Evolutionary conservation across 2,329 filamentous ascomycete species (phyloP), one percentile per base, ranked within the genome.

Genomic region (Thermochaetoides dissita): DNA sequence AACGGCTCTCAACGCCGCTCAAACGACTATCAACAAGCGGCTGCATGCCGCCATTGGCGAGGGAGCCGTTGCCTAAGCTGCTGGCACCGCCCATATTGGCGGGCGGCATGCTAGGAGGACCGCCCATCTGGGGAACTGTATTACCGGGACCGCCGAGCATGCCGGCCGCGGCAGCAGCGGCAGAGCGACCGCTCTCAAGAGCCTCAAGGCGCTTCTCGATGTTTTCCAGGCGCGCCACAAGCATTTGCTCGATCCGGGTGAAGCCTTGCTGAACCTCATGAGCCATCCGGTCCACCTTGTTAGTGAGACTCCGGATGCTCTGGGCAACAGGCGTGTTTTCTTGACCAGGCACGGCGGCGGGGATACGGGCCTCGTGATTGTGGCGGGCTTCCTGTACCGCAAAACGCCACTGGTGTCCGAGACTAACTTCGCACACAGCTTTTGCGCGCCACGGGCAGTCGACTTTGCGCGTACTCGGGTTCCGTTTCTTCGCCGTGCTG

Each of bases 341-440:
- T 46, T 74, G 69, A 28, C 72, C 71, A 1, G 71, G 67, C 1
- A 66, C 64, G 32, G 68, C 69, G 11, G 71, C 67, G 7, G 71
- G 65, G 39, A 74, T 60, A 45, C 74, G 70, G 30, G 74, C 69
- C 51, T 77, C 74, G 54, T 78, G 74, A 56, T 78, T 78, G 54
- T 78, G 74, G 10, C 72, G 64, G n/a, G 65, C 57, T 43, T 76
- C 71, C 46, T 77, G 74, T 8, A 78, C 68, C 7, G 69, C 70
- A 48, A 78, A 78, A n/a, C 74, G 71, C 74, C 74, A 78, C 57
- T 76, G 73, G 47, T 77, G 75, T 35, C 69, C 69, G 8, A 78
- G 62, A 55, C 76, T 72, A 6, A 78, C 74, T 53, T 78, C 74
- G 48, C 74, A 78, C 17, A 78, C 74, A 24, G 74, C 74, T 60